These are phyloP conservation scores for Cercospora sp. DNA, from an alignment of 2,329 filamentous ascomycete genomes.

Conservation along the genomic window DNA sequence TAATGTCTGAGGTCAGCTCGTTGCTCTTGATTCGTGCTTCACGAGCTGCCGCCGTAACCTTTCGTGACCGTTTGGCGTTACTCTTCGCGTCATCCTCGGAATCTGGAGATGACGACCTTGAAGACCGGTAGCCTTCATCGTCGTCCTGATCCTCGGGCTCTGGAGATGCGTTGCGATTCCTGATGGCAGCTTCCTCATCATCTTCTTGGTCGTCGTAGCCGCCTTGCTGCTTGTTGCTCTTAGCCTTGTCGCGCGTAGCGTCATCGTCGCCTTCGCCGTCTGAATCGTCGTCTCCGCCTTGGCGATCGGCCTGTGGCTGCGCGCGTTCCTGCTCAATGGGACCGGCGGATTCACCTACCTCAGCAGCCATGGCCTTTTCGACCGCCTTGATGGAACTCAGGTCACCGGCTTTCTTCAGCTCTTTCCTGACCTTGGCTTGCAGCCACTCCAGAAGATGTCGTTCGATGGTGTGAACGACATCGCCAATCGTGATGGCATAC, in stretches of 20 bases:
- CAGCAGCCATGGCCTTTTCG: constrained; percentile 66
- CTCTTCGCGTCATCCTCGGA: constrained; percentile 35
- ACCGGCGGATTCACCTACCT: constrained; percentile 67
- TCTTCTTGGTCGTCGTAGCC: constrained; percentile 91
- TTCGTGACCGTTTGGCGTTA: constrained; percentile 22
- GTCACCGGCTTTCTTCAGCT: constrained; percentile 75
- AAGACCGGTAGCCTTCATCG: constrained; percentile 54
- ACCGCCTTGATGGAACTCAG: constrained; percentile 57
- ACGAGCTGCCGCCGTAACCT: constrained; percentile 53
- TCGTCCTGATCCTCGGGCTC: constrained; percentile 54
- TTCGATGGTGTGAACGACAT: constrained; percentile 80
- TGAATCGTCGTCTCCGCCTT: constrained; percentile 70
- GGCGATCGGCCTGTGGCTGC: constrained; percentile 49
- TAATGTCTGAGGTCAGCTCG: constrained; percentile 62
- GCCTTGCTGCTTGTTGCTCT: constrained; percentile 74
- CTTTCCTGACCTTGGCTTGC: constrained; percentile 68
- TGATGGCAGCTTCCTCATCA: constrained; percentile 80
- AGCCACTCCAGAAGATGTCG: constrained; percentile 73
- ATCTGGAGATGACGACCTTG: constrained; percentile 40
- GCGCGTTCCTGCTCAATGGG: constrained; percentile 53
- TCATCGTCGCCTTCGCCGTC: constrained; percentile 57
- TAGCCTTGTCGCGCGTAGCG: constrained; percentile 69
- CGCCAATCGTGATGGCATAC: constrained; percentile 77
- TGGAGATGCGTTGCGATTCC: constrained; percentile 41
- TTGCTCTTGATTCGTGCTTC: constrained; percentile 65